These are phyloP conservation scores for Leptographium lundbergii DNA, from an alignment of 2,329 filamentous ascomycete species.

Conservation along the genomic window DNA sequence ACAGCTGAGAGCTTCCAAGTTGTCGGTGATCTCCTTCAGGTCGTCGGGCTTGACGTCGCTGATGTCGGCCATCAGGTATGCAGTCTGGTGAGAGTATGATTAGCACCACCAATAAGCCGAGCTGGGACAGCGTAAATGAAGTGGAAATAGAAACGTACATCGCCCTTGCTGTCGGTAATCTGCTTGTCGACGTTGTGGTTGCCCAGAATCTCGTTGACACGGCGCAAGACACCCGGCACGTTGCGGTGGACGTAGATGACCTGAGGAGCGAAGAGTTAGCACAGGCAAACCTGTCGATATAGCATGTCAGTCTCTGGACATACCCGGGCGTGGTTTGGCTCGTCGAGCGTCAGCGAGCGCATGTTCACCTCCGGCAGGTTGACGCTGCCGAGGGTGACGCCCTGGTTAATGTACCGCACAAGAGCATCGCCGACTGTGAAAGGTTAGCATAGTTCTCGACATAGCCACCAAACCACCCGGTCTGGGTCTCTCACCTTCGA, in stretches of 20 bases:
- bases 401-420: constrained; percentile 91
- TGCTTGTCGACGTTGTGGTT: constrained; percentile 99
- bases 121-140: not conserved
- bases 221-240: constrained; percentile 84
- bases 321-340: constrained; percentile 69
- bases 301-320: not conserved
- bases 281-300: not conserved
- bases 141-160: constrained; percentile 36
- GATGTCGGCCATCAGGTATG: constrained; percentile 96
- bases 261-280: not conserved
- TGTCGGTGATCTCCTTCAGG: constrained; percentile 76
- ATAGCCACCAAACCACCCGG: too few relatives aligned
- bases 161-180: constrained; percentile 88
- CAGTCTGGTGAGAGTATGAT: constrained; percentile 21
- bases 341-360: constrained; percentile 78
- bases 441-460: not conserved
- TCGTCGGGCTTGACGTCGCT: constrained; percentile 70
- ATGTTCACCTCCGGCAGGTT: constrained; percentile 94
- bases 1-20: constrained; percentile 70
- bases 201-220: constrained; percentile 87
- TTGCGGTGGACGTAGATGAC: constrained; percentile 97
- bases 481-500: constrained; percentile 46
- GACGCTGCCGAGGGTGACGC: constrained; percentile 79
- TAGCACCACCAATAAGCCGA: not conserved
- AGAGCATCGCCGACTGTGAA: constrained; percentile 63